These are phyloP conservation scores for Vitis amurensis DNA, from an alignment of 164 flowering plant genomes.

Conservation along the genomic window DNA sequence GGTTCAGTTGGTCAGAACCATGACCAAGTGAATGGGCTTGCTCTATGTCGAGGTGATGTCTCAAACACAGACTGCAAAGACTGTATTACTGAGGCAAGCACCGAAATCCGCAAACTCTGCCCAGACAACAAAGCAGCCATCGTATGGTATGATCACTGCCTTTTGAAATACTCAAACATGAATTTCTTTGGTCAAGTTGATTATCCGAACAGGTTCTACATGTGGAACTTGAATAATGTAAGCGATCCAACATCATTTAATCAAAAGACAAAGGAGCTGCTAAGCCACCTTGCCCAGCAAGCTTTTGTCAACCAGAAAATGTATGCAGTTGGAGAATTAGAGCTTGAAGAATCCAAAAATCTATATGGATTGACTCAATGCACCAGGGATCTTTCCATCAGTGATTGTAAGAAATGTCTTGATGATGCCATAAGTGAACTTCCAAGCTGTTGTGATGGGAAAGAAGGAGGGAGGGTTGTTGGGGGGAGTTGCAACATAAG, in stretches of 20 bases:
- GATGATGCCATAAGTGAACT: slow-evolving; percentile 32
- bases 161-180: slow-evolving; percentile 34
- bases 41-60: slow-evolving; percentile 51
- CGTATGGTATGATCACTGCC: slow-evolving; percentile 49
- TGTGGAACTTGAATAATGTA: slow-evolving; percentile 29
- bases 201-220: slow-evolving; percentile 21
- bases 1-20: slow-evolving; percentile 17
- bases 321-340: slow-evolving; percentile 36
- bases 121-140: slow-evolving; percentile 30
- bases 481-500: slow-evolving; percentile 52
- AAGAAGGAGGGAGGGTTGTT: slow-evolving; percentile 51
- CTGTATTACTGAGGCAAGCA: slow-evolving; percentile 31
- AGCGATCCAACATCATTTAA: slow-evolving; percentile 30
- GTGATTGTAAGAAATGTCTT: slow-evolving; percentile 46
- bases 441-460: slow-evolving; percentile 49
- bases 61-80: slow-evolving; percentile 25
- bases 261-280: slow-evolving; percentile 15
- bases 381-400: slow-evolving; percentile 37
- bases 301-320: slow-evolving; percentile 13
- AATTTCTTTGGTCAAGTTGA: slow-evolving; percentile 40
- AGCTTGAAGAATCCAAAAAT: slow-evolving; percentile 16
- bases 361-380: slow-evolving; percentile 56
- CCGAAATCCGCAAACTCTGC: slow-evolving; percentile 30
- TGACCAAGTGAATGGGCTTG: slow-evolving; percentile 22
- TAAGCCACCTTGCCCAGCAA: slow-evolving; percentile 16